A percentile compares a stretch with the other conserved stretches of the same genome.
Conservation (phyloP, 2,329 filamentous ascomycete genomes). For the Basipetospora chlamydospora region DNA sequence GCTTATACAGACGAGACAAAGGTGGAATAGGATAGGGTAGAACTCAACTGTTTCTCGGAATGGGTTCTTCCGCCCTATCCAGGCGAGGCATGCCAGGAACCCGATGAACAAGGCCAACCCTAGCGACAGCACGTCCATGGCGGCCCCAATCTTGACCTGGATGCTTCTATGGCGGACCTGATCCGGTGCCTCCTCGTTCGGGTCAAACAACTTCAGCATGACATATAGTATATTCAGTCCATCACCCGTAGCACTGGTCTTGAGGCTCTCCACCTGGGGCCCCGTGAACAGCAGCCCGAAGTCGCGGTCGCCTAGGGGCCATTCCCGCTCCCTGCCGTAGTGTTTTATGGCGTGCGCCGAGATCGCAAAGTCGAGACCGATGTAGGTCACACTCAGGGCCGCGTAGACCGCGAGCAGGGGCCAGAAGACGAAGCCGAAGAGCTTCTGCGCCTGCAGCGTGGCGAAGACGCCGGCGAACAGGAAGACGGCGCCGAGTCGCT, state of each 20-base stretch:
- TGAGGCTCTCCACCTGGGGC: background rate
- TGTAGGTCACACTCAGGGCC: background rate
- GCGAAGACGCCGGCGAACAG: background rate
- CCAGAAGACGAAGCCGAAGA: background rate
- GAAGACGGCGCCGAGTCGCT: background rate
- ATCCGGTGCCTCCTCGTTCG: background rate
- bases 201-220: background rate
- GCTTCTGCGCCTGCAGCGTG: background rate
- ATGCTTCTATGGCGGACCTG: background rate
- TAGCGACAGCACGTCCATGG: background rate
- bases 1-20: no score
- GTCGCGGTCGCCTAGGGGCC: background rate
- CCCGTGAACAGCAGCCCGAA: background rate
- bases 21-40: no score
- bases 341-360: background rate
- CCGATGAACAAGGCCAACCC: background rate
- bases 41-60: background rate
- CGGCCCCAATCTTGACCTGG: slow-evolving; percentile 1
- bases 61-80: background rate
- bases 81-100: background rate
- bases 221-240: background rate
- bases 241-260: background rate
- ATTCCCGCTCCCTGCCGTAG: background rate
- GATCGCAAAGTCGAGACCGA: background rate
- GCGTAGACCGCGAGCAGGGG: background rate